Evolutionary conservation across 163 green algal genomes (phyloP), one percentile per base, ranked within the genome.

Genomic region (Scenedesmus sp.): DNA sequence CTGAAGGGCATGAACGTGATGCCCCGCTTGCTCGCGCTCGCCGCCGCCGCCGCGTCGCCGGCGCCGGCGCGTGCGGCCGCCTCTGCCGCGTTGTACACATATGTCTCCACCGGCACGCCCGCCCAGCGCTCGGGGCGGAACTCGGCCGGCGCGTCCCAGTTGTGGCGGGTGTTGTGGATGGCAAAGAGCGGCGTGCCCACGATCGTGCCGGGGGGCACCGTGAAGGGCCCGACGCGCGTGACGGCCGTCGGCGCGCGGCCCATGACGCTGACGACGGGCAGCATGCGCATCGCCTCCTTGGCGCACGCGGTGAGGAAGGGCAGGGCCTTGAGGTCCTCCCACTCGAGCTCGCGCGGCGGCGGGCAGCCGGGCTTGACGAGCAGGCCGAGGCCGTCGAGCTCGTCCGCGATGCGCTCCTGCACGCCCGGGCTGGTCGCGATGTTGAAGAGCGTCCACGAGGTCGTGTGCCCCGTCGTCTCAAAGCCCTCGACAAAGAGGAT

Each of bases 401-500:
- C 86, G 18, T 77, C 81, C 1, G 78, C 86, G 57, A 87, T 72
- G 44, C 63, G 63, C 26, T 72, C 72, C 60, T 80, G 87, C 31
- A 83, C 80, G 2, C 78, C 83, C 34, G 85, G 85, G 4, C 65
- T 50, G 15, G 78, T 89, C 53, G 81, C 81, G n/a, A 89, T 78
- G 64, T 88, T 86, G 57, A 89, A 85, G 14, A 91, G 80, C 13
- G 85, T 89, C 87, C 87, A 91, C 57, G 66, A 82, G 76, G 88
- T 91, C 44, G 87, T 91, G 83, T 91, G 87, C 24, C 87, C 87
- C 1, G 87, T 91, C 18, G 87, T 91, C 79, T 91, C 87, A 63
- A 91, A 91, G 29, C 87, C 87, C 83, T 89, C 86, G 24, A 91
- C 85, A 66, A 92, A 92, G 31, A 92, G 83, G 60, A 91, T 91